phyloP scores from a whole-genome alignment of 2,329 filamentous ascomycete species.

The Fonsecaea pugnacius region DNA sequence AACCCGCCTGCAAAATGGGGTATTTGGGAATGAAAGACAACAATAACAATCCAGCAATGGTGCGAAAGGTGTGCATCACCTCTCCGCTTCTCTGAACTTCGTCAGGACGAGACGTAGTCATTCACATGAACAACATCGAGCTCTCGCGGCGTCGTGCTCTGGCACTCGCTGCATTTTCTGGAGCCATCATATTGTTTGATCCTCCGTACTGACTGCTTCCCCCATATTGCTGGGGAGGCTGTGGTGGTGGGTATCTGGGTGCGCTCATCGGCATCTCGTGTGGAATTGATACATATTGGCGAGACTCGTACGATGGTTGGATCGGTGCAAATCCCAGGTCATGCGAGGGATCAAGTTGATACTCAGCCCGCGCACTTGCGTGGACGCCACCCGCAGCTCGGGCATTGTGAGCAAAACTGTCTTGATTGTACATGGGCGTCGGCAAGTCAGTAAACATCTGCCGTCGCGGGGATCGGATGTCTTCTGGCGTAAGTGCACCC shows the following conservation, averaged over 20 bases:
- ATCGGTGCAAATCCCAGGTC: slow-evolving; percentile 45
- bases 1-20: slow-evolving; percentile 25
- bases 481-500: slow-evolving; percentile 50
- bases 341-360: slow-evolving; percentile 55
- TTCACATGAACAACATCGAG: slow-evolving; percentile 43
- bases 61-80: background rate
- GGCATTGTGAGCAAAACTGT: slow-evolving; percentile 49
- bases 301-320: slow-evolving; percentile 42
- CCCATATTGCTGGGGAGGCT: slow-evolving; percentile 28
- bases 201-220: slow-evolving; percentile 39
- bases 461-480: slow-evolving; percentile 66
- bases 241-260: slow-evolving; percentile 30
- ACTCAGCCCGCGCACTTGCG: slow-evolving; percentile 45
- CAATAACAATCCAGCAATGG: slow-evolving; percentile 9
- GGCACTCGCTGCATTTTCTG: slow-evolving; percentile 44
- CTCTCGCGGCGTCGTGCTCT: slow-evolving; percentile 56
- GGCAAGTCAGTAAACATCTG: slow-evolving; percentile 71
- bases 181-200: slow-evolving; percentile 48
- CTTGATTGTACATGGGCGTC: slow-evolving; percentile 66
- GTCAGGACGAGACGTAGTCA: background rate
- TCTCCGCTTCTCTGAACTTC: background rate
- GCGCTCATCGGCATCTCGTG: slow-evolving; percentile 35
- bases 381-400: slow-evolving; percentile 38
- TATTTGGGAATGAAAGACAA: slow-evolving; percentile 20
- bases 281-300: slow-evolving; percentile 40